Conservation (phyloP, 306 rosid genomes). For the Parietaria judaica region DNA sequence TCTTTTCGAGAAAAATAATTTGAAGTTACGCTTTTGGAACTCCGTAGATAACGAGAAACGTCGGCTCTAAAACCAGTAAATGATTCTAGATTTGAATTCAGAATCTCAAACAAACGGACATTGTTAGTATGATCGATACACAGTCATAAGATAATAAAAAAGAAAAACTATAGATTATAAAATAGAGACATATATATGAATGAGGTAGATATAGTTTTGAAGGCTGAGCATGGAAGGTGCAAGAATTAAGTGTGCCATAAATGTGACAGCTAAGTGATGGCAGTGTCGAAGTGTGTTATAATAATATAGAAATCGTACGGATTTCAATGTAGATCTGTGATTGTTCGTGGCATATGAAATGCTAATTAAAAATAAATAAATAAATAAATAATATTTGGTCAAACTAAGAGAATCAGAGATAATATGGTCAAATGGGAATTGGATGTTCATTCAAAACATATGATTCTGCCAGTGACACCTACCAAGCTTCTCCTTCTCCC, state of each 20-base stretch:
- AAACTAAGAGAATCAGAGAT: not conserved
- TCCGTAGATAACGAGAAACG: too few relatives aligned
- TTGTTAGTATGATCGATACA: too few relatives aligned
- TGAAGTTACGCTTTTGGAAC: not conserved
- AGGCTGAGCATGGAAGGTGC: not conserved
- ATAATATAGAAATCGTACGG: not conserved
- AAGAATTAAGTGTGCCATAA: constrained; percentile 12
- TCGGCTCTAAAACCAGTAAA: too few relatives aligned
- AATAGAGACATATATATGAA: not conserved
- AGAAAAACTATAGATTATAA: not conserved
- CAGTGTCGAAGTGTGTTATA: constrained; percentile 1
- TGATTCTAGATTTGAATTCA: too few relatives aligned
- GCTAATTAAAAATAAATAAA: not conserved
- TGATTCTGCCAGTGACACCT: not conserved
- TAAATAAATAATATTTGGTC: not conserved
- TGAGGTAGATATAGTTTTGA: not conserved
- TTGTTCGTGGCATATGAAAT: not conserved
- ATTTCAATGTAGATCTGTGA: constrained; percentile 11
- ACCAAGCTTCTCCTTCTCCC: too few relatives aligned
- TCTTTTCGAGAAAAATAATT: not conserved
- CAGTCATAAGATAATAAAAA: too few relatives aligned
- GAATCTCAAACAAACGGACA: too few relatives aligned
- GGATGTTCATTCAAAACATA: not conserved
- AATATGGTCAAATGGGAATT: constrained; percentile 1
- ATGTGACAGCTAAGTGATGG: constrained; percentile 29